Evolutionary conservation across 768 basidiomycete species (phyloP).

Genomic region (Psilocybe azurescens): DNA sequence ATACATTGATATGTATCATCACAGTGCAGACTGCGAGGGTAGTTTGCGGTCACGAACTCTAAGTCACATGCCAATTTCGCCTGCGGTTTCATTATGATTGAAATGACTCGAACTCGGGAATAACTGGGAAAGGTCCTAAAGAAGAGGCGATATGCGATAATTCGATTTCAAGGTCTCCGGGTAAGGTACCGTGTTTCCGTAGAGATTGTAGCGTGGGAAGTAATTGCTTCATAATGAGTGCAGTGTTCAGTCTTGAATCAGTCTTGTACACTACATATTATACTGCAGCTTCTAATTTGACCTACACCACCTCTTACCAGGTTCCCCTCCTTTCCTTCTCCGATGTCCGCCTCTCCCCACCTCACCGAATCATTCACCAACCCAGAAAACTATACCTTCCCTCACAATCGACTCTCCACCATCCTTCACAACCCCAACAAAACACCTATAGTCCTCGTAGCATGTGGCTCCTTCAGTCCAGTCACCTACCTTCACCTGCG

Average conservation of each 20-base stretch:
- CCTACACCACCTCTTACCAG: slow-evolving; percentile 12
- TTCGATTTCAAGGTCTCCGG: not conserved
- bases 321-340: slow-evolving; percentile 21
- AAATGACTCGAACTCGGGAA: not conserved
- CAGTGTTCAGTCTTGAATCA: slow-evolving; percentile 2
- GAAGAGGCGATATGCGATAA: not conserved
- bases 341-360: slow-evolving; percentile 31
- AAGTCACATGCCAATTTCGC: not conserved
- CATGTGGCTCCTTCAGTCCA: slow-evolving; percentile 97
- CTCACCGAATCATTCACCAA: slow-evolving; percentile 57
- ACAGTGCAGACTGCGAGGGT: no score
- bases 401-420: slow-evolving; percentile 64
- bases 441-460: slow-evolving; percentile 92
- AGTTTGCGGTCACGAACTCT: no score
- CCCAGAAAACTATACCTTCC: slow-evolving; percentile 72
- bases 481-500: slow-evolving; percentile 97
- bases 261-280: slow-evolving; percentile 8
- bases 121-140: not conserved
- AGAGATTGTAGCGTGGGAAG: slow-evolving; percentile 33
- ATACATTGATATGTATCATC: not conserved
- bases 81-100: not conserved
- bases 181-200: not conserved
- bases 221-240: slow-evolving; percentile 24
- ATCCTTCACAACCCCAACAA: slow-evolving; percentile 65
- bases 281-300: slow-evolving; percentile 20